These are phyloP conservation scores for Scytalidium sp. DNA, from an alignment of 2,329 filamentous ascomycete species.

Conservation along the genomic window DNA sequence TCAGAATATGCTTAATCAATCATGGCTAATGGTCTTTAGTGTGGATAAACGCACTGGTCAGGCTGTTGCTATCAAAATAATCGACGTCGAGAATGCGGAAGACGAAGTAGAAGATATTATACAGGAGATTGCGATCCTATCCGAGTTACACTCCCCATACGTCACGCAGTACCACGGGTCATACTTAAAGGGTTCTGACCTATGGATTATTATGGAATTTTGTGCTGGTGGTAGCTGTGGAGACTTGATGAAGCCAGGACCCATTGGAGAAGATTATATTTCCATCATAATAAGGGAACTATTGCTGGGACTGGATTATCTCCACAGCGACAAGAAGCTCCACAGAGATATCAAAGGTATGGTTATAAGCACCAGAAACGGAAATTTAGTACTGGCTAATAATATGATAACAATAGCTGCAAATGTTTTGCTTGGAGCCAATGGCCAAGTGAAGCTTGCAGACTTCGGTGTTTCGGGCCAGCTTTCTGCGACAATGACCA, in stretches of 20 bases:
- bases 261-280: slow-evolving; percentile 93
- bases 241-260: slow-evolving; percentile 90
- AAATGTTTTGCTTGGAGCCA: slow-evolving; percentile 84
- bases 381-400: slow-evolving; percentile 17
- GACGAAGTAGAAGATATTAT: slow-evolving; percentile 99
- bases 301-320: slow-evolving; percentile 84
- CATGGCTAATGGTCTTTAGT: slow-evolving; percentile 41
- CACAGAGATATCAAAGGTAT: slow-evolving; percentile 96
- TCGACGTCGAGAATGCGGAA: slow-evolving; percentile 98
- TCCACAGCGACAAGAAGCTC: slow-evolving; percentile 93
- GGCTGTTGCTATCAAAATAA: slow-evolving; percentile 96
- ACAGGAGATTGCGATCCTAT: slow-evolving; percentile 96
- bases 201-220: slow-evolving; percentile 99
- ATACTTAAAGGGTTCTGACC: slow-evolving; percentile 89
- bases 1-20: slow-evolving; percentile 5
- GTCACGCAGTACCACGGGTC: slow-evolving; percentile 98
- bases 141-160: slow-evolving; percentile 91
- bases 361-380: too few species aligned
- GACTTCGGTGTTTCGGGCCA: slow-evolving; percentile 98
- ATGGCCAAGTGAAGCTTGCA: slow-evolving; percentile 93
- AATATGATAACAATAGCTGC: slow-evolving; percentile 63
- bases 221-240: slow-evolving; percentile 96
- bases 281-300: slow-evolving; percentile 92
- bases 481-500: slow-evolving; percentile 96
- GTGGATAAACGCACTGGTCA: slow-evolving; percentile 92